phyloP scores from a whole-genome alignment of 345 rosid species.

The Salix exigua region DNA sequence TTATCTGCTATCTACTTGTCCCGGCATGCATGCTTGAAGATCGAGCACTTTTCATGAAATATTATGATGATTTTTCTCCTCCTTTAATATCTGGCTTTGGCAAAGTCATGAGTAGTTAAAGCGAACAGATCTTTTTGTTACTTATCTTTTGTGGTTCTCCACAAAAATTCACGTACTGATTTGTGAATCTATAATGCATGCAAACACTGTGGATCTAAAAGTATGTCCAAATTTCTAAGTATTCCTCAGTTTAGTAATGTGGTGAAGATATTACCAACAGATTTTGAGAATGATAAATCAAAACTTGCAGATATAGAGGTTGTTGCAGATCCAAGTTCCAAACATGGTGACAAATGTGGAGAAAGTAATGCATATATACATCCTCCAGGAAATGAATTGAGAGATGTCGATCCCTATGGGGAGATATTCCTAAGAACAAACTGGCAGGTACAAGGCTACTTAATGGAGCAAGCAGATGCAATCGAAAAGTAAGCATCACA shows the following conservation, averaged over 20 bases:
- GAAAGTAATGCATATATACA: constrained; percentile 39
- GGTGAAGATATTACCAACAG: neutral
- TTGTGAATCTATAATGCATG: neutral
- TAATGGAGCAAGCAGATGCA: constrained; percentile 80
- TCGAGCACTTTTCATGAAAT: neutral
- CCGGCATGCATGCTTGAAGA: neutral
- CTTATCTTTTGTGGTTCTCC: neutral
- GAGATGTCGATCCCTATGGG: constrained; percentile 32
- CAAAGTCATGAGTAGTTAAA: neutral
- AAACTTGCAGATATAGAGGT: constrained; percentile 55
- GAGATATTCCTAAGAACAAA: constrained; percentile 67
- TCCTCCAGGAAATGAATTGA: constrained; percentile 35
- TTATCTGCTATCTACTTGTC: neutral
- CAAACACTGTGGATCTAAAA: neutral
- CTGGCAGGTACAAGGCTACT: constrained; percentile 84
- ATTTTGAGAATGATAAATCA: constrained; percentile 13
- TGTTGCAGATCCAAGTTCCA: constrained; percentile 43
- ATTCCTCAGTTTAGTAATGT: neutral
- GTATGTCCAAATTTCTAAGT: too few species aligned
- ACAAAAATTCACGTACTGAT: neutral
- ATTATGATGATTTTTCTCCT: too few species aligned
- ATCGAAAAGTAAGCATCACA: constrained; percentile 61
- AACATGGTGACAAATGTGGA: constrained; percentile 33
- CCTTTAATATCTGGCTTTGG: neutral
- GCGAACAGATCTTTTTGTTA: neutral